Evolutionary conservation across 2,329 filamentous ascomycete genomes (phyloP).

Genomic region (Xylariales sp.): DNA sequence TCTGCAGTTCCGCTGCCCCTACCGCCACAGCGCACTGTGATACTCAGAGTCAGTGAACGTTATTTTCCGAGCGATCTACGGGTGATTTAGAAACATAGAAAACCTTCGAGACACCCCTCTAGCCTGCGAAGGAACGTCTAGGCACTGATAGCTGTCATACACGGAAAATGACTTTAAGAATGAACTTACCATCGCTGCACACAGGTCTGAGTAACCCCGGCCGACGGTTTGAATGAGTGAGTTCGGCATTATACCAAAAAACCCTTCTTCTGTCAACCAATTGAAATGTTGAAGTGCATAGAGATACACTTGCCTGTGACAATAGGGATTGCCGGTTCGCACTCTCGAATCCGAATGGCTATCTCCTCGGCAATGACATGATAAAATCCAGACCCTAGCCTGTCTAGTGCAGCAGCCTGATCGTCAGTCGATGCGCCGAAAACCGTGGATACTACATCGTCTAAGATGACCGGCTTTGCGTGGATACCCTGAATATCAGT

Average conservation of each 20-base stretch:
- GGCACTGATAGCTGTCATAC: no score
- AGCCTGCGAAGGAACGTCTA: not conserved
- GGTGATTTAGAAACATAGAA: not conserved
- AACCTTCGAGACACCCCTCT: not conserved
- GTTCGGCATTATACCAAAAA: constrained; percentile 75
- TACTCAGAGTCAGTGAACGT: not conserved
- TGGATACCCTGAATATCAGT: constrained; percentile 39
- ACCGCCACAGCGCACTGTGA: constrained; percentile 69
- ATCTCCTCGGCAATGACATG: constrained; percentile 45
- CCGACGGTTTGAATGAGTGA: constrained; percentile 74
- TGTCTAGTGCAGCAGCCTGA: constrained; percentile 43
- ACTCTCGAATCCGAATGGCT: constrained; percentile 42
- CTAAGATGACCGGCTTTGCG: constrained; percentile 44
- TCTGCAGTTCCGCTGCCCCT: constrained; percentile 72
- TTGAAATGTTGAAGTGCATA: not conserved
- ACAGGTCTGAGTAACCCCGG: constrained; percentile 77
- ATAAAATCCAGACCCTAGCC: constrained; percentile 45
- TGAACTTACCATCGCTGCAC: constrained; percentile 64
- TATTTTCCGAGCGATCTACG: not conserved
- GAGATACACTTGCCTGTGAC: constrained; percentile 43
- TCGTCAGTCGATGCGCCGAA: constrained; percentile 45
- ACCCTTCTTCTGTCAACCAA: constrained; percentile 59
- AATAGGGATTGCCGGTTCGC: constrained; percentile 44
- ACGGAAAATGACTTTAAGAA: not conserved
- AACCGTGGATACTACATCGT: constrained; percentile 45